Base-by-base conservation (phyloP, 164 flowering plant genomes). In the Annona cherimola region DNA sequence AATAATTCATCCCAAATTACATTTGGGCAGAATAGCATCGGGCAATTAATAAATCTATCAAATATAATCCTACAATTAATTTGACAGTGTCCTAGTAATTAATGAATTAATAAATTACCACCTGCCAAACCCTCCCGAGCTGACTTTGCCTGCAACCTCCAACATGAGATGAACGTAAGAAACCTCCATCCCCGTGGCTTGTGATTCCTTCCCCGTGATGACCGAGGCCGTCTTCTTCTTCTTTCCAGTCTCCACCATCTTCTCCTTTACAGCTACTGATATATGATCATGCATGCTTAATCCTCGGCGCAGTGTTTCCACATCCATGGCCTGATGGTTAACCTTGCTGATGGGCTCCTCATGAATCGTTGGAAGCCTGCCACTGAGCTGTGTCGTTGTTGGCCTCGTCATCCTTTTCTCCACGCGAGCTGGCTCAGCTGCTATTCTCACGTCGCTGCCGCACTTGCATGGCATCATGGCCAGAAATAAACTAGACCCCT, bases 281-380 rank as follows among this genome's bases (percentile, higher is more conserved):
- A 26, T 26, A 26, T 26, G 35, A 26, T 26, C 35, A 26, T 26
- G 35, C 35, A 26, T 26, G 35, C 35, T 26, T 26, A 26, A 26
- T 26, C 35, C 35, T 26, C 35, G 35, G 35, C 35, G 35, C 1
- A 26, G 35, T 26, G 35, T 26, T 26, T 26, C 35, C 35, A 26
- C 35, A 26, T 26, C 35, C 35, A 26, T 26, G 35, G 35, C 35
- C 35, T 26, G 35, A 26, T 26, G 35, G 0, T 26, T 26, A 26
- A 26, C 35, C 0, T 26, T 26, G 35, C 35, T 26, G 35, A 26
- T 26, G 35, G 81, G 74, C 69, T 84, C 89, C 76, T 86, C 89
- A n/a, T 65, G 71, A 72, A 86, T 86, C 1, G 85, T 81, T 6
- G 81, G 77, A 39, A 86, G 84, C 80, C 81, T 79, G 61, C 72